Evolutionary conservation across 345 rosid genomes (phyloP), one percentile per base, ranked within the genome.

Genomic region (Hevea brasiliensis): DNA sequence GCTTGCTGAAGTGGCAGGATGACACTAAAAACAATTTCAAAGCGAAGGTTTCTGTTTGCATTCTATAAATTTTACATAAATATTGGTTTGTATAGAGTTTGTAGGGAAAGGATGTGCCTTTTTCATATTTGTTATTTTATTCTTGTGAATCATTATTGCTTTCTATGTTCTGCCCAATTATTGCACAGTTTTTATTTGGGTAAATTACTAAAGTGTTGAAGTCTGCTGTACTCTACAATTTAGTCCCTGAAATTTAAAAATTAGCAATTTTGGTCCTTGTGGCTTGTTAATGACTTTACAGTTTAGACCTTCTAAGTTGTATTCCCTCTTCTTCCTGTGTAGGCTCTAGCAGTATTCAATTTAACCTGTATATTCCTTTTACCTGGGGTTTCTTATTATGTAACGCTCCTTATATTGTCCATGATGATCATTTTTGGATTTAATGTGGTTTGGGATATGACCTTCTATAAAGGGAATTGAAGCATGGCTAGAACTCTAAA

Each of bases 1-100:
- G 99, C 76, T 78, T 95, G 84, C 83, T 95, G 67, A 87, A 85
- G 81, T 92, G 96, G 99, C 94, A 89, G 84, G 88, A 87, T 74
- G 84, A 86, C 76, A 81, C 90, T 26, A 95, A 87, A 87, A 91
- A 78, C 78, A 97, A 91, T 79, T 95, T 91, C 71, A 92, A 89
- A 79, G 89, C 98, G 3, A 95, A 95, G 96, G 99, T 95, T 67
- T 78, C 79, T 59, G 26, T 11, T 42, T 18, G n/a, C 12, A 40
- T 61, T 24, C 15, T 18, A 37, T 10, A n/a, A 21, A 0, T 11
- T 32, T 23, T 11, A 3, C 27, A 3, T 7, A 23, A 23, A 0
- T 1, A 0, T 50, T 50, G 0, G 4, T 50, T 50, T 50, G 20
- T 20, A 56, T 26, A 21, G 35, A 7, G 4, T 57, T 7, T 57